phyloP scores from a whole-genome alignment of 805 yeast species.

The Citeromyces nyonsensis region DNA sequence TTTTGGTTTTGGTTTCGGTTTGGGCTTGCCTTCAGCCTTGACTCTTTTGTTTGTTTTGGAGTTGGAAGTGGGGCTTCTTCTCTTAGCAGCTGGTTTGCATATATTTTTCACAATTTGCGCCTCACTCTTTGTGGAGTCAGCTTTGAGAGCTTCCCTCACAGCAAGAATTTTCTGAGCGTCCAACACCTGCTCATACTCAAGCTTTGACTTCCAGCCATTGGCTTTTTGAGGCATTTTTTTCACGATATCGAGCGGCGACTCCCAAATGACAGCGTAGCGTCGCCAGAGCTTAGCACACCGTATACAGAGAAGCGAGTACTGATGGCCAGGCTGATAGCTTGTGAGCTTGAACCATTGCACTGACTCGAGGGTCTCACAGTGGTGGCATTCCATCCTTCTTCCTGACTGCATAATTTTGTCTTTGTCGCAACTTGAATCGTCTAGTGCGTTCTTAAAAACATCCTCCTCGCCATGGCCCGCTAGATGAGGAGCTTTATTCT shows the following conservation, averaged over 20 bases:
- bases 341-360: conserved; percentile 59
- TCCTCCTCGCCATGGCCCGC: conserved; percentile 9
- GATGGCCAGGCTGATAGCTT: conserved; percentile 30
- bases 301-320: conserved; percentile 39
- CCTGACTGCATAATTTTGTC: conserved; percentile 25
- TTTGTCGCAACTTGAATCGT: conserved; percentile 57
- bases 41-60: background rate
- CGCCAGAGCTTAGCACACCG: conserved; percentile 90
- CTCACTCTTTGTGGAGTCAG: background rate
- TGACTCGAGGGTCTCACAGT: conserved; percentile 45
- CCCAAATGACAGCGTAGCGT: conserved; percentile 80
- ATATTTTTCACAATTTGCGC: conserved; percentile 5
- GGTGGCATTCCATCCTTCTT: conserved; percentile 45
- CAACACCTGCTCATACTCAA: conserved; percentile 51
- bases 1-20: conserved; percentile 1
- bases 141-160: conserved; percentile 22
- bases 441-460: conserved; percentile 38
- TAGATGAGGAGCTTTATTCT: conserved; percentile 42
- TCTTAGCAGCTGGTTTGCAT: conserved; percentile 2
- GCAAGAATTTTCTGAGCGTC: conserved; percentile 43
- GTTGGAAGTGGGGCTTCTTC: background rate
- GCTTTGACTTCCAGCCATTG: conserved; percentile 38
- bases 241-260: conserved; percentile 53
- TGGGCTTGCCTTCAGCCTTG: background rate
- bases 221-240: conserved; percentile 27